phyloP scores from a whole-genome alignment of 768 basidiomycete genomes.

The Lactifluus subvellereus region DNA sequence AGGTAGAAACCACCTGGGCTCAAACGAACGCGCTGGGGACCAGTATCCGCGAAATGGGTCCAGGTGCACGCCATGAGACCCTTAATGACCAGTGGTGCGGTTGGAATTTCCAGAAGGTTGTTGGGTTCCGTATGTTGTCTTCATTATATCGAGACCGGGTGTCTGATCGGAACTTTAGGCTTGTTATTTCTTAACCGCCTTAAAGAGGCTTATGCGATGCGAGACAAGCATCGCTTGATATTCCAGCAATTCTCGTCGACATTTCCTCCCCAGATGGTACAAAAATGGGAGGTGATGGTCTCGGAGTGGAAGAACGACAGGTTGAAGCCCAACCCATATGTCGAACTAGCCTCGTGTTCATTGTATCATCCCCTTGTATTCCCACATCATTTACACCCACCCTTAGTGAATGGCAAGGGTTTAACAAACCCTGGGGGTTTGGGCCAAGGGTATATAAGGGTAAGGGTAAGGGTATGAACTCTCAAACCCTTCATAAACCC shows the following conservation, averaged over 20 bases:
- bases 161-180: not conserved
- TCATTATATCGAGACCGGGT: too few species aligned
- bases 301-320: not conserved
- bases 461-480: too few species aligned
- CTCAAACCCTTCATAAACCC: too few species aligned
- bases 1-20: conserved; percentile 24
- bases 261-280: not conserved
- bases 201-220: not conserved
- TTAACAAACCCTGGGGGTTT: too few species aligned
- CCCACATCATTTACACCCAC: too few species aligned
- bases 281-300: not conserved
- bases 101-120: conserved; percentile 20
- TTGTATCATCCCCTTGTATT: not conserved
- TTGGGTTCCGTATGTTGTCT: not conserved
- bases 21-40: conserved; percentile 11
- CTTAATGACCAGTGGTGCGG: conserved; percentile 15
- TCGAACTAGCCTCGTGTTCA: not conserved
- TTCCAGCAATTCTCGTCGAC: not conserved
- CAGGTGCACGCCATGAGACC: conserved; percentile 14
- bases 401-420: too few species aligned
- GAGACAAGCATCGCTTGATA: not conserved
- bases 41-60: conserved; percentile 21
- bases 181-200: not conserved
- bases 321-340: not conserved
- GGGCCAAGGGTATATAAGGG: too few species aligned